Percentiles rank a stretch among this genome's conserved stretches.
Evolutionary conservation across 2,329 filamentous ascomycete genomes (phyloP).

Genomic region (Cladobotryum mycophilum): DNA sequence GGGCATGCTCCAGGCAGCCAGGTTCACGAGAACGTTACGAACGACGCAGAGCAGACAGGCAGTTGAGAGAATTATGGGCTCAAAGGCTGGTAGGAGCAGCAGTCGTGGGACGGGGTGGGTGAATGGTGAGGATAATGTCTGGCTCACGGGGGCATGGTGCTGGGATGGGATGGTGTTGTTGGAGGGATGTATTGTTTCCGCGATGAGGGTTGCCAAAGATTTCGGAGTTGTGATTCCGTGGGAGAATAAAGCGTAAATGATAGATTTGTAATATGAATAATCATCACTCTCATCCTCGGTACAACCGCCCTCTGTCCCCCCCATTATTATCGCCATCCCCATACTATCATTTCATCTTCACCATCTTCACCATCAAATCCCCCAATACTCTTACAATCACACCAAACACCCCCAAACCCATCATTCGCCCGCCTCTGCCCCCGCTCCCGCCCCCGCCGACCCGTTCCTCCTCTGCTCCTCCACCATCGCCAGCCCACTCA

Average conservation of each 20-base stretch:
- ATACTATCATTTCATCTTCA: too few relatives aligned
- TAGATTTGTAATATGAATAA: too few relatives aligned
- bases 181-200: slow-evolving; percentile 55
- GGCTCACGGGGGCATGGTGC: slow-evolving; percentile 54
- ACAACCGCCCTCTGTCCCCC: too few relatives aligned
- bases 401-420: too few relatives aligned
- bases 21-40: slow-evolving; percentile 47
- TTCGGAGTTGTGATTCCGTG: slow-evolving; percentile 43
- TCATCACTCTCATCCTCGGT: too few relatives aligned
- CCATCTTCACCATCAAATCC: too few relatives aligned
- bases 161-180: slow-evolving; percentile 60
- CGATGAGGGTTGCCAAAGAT: slow-evolving; percentile 47
- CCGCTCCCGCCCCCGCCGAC: too few relatives aligned
- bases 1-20: slow-evolving; percentile 37
- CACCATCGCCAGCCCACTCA: too few relatives aligned
- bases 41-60: slow-evolving; percentile 41
- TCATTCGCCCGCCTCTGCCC: too few relatives aligned
- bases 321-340: too few relatives aligned
- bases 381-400: too few relatives aligned
- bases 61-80: slow-evolving; percentile 39
- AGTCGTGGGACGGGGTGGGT: slow-evolving; percentile 30
- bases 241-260: slow-evolving; percentile 1
- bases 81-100: not conserved
- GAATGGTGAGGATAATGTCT: slow-evolving; percentile 49
- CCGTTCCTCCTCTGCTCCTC: too few relatives aligned